These are phyloP conservation scores for Starmerella potacharoeniae DNA, from an alignment of 805 yeast genomes.

Conservation along the genomic window DNA sequence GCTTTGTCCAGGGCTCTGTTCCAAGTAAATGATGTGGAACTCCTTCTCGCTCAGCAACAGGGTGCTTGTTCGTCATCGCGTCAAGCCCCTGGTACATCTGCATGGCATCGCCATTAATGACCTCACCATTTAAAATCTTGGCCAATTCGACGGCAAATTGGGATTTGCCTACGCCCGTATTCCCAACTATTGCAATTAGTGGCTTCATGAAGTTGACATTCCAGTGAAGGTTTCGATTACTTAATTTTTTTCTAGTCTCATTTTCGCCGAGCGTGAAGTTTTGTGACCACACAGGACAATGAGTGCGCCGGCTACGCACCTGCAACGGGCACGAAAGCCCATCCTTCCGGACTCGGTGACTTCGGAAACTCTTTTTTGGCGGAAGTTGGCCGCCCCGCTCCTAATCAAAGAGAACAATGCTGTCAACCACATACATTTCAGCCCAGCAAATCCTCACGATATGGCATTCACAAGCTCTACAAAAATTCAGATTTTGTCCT, in stretches of 20 bases:
- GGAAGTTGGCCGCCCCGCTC: conserved; percentile 74
- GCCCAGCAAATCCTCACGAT: conserved; percentile 72
- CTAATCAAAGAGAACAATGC: conserved; percentile 89
- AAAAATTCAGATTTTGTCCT: conserved; percentile 80
- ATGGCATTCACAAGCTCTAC: conserved; percentile 89
- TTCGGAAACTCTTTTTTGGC: conserved; percentile 81
- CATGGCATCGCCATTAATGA: conserved; percentile 95
- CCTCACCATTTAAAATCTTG: conserved; percentile 64
- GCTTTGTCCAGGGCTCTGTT: conserved; percentile 57
- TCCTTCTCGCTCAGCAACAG: conserved; percentile 60
- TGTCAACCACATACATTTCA: conserved; percentile 76
- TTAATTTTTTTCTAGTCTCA: conserved; percentile 4
- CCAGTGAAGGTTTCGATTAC: neutral
- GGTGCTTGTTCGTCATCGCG: conserved; percentile 86
- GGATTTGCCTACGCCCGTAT: conserved; percentile 97
- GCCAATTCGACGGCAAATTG: conserved; percentile 70
- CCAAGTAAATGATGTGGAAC: conserved; percentile 80
- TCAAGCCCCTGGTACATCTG: conserved; percentile 72
- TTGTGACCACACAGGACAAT: conserved; percentile 5
- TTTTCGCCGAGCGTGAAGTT: neutral
- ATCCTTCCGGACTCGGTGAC: conserved; percentile 22
- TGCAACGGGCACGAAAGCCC: conserved; percentile 20
- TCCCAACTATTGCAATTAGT: conserved; percentile 67
- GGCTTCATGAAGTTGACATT: conserved; percentile 21
- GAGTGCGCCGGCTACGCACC: conserved; percentile 21